Conservation (phyloP, 208 protist species). For the Leishmania major region DNA sequence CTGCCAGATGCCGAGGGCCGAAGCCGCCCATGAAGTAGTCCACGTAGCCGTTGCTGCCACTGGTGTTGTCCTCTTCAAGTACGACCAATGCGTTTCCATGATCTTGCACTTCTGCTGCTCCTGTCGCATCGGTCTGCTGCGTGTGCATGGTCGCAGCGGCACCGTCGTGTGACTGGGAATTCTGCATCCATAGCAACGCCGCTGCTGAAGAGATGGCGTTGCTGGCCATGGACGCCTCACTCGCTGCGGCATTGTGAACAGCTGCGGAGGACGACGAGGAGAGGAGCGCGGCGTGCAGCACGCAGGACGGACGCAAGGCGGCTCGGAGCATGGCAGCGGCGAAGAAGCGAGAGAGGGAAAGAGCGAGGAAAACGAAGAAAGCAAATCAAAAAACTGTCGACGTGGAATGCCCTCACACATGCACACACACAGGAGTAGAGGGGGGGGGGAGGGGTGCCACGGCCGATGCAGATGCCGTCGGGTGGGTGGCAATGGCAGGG, state of each 20-base stretch:
- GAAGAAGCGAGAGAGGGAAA: background rate
- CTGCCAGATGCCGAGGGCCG: slow-evolving; percentile 10
- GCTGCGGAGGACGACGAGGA: slow-evolving; percentile 2
- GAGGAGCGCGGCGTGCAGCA: slow-evolving; percentile 15
- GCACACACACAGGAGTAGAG: background rate
- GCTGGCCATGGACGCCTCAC: background rate
- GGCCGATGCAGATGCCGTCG: background rate
- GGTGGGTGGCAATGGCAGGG: background rate
- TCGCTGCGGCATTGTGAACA: background rate
- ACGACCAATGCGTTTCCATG: slow-evolving; percentile 7
- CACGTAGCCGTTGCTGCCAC: background rate
- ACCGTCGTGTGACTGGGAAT: background rate
- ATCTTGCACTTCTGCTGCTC: background rate
- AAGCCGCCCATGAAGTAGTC: slow-evolving; percentile 23
- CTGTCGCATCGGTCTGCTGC: slow-evolving; percentile 5
- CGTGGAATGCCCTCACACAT: background rate
- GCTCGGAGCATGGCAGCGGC: slow-evolving; percentile 22
- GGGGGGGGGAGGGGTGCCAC: background rate
- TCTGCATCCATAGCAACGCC: slow-evolving; percentile 12
- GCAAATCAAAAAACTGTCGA: background rate
- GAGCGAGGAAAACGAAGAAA: background rate
- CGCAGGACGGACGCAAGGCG: slow-evolving; percentile 9
- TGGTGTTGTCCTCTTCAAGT: slow-evolving; percentile 7
- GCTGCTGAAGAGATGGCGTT: slow-evolving; percentile 9
- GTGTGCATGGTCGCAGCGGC: slow-evolving; percentile 10